Evolutionary conservation across 2,329 filamentous ascomycete species (phyloP).

Genomic region (Fusarium annulatum): DNA sequence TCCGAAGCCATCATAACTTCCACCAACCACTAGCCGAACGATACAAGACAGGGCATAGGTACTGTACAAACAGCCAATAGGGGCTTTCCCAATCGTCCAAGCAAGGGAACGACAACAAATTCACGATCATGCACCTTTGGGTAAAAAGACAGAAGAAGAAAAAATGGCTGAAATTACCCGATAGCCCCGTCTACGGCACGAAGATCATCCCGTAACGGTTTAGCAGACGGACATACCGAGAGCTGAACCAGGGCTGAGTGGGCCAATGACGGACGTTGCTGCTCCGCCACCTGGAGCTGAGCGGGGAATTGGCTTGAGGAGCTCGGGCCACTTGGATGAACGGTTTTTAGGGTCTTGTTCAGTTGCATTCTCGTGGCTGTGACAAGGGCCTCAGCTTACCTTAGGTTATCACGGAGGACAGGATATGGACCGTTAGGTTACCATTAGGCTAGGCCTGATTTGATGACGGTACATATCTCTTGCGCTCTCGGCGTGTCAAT

Average conservation of each 20-base stretch:
- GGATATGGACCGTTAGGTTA: neutral
- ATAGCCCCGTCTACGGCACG: constrained; percentile 33
- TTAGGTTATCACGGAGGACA: neutral
- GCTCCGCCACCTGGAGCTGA: constrained; percentile 31
- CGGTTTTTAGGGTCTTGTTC: constrained; percentile 3
- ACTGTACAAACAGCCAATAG: neutral
- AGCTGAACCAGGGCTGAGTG: constrained; percentile 37
- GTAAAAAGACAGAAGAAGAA: neutral
- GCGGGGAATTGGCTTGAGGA: constrained; percentile 21
- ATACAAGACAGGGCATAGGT: neutral
- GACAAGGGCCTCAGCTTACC: constrained; percentile 12
- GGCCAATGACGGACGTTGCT: constrained; percentile 25
- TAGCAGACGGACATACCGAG: constrained; percentile 44
- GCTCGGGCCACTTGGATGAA: constrained; percentile 33
- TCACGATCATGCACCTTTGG: neutral
- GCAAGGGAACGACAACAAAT: neutral
- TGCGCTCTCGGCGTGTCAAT: neutral
- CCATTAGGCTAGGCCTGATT: constrained; percentile 10
- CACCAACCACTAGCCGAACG: neutral
- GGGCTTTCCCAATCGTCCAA: neutral
- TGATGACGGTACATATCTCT: neutral
- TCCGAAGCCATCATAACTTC: constrained; percentile 36
- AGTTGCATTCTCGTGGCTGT: constrained; percentile 18
- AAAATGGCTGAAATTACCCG: constrained; percentile 37
- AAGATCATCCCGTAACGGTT: constrained; percentile 39